Percentiles rank a stretch among this genome's conserved stretches.
Evolutionary conservation across 345 rosid genomes (phyloP).

Genomic region (Sonneratia alba): DNA sequence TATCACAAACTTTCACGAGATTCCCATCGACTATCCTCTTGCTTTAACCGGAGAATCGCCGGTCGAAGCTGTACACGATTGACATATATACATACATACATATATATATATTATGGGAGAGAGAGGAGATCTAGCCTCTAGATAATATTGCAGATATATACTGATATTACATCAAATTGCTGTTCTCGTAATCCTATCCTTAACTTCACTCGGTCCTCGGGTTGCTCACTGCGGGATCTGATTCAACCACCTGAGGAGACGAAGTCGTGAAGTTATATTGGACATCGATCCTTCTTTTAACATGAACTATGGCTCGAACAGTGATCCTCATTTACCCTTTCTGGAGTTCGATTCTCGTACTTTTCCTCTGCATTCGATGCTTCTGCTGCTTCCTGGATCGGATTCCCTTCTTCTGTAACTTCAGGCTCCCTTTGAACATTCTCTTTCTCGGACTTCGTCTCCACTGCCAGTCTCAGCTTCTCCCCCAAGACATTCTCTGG

Average conservation of each 20-base stretch:
- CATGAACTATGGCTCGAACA: not conserved
- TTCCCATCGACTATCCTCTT: too few relatives aligned
- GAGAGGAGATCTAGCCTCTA: too few relatives aligned
- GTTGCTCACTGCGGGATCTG: conserved; percentile 1
- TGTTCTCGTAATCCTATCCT: too few relatives aligned
- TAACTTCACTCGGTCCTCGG: not conserved
- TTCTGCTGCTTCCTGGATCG: not conserved
- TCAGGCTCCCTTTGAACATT: not conserved
- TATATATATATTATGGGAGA: too few relatives aligned
- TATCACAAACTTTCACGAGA: too few relatives aligned
- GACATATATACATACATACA: too few relatives aligned
- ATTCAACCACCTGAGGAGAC: conserved; percentile 3
- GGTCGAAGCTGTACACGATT: too few relatives aligned
- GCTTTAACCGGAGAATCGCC: too few relatives aligned
- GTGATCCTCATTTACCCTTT: not conserved
- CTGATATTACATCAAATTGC: too few relatives aligned
- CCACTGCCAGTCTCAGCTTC: conserved; percentile 7
- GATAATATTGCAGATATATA: too few relatives aligned
- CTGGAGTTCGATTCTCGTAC: not conserved
- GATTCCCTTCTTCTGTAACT: not conserved
- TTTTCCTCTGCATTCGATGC: not conserved
- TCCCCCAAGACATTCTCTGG: conserved; percentile 7
- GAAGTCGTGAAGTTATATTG: not conserved
- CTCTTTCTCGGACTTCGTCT: conserved; percentile 6
- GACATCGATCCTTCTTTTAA: not conserved